These are phyloP conservation scores for Gaeumannomyces sp. DNA, from an alignment of 2,329 filamentous ascomycete genomes.

Conservation along the genomic window DNA sequence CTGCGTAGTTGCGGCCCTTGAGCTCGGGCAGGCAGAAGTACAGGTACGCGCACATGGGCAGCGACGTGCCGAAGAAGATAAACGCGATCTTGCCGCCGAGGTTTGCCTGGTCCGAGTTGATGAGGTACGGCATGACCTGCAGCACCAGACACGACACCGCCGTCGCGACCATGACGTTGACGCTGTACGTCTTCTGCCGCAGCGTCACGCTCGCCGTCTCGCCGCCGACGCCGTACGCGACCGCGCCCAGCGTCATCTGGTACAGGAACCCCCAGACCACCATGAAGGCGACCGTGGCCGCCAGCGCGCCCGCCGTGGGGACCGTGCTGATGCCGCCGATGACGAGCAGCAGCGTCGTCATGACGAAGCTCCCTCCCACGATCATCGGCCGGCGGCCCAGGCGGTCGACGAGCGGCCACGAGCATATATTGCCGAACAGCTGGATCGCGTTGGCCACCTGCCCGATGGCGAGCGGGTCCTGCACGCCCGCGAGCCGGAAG, in stretches of 20 bases:
- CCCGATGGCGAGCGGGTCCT: slow-evolving; percentile 22
- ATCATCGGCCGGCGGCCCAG: slow-evolving; percentile 25
- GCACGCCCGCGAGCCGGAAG: slow-evolving; percentile 23
- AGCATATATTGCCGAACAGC: slow-evolving; percentile 24
- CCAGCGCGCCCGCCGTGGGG: slow-evolving; percentile 16
- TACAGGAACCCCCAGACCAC: slow-evolving; percentile 22
- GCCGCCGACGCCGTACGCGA: slow-evolving; percentile 24
- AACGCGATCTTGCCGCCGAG: slow-evolving; percentile 27
- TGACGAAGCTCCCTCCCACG: slow-evolving; percentile 21
- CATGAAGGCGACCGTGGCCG: slow-evolving; percentile 24
- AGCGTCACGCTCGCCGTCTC: slow-evolving; percentile 24
- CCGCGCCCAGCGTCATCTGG: slow-evolving; percentile 24
- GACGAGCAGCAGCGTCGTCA: slow-evolving; percentile 23
- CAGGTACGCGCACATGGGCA: slow-evolving; percentile 21
- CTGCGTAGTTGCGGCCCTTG: slow-evolving; percentile 17
- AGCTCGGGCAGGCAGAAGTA: slow-evolving; percentile 19
- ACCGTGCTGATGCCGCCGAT: slow-evolving; percentile 27
- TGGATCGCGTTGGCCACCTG: slow-evolving; percentile 25
- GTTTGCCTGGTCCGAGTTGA: slow-evolving; percentile 25
- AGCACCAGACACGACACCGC: slow-evolving; percentile 23
- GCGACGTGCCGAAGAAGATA: slow-evolving; percentile 24
- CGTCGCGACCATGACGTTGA: slow-evolving; percentile 27
- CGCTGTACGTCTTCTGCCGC: slow-evolving; percentile 27
- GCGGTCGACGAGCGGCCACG: slow-evolving; percentile 25
- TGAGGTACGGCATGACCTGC: slow-evolving; percentile 25